Conservation (phyloP, 2,329 filamentous ascomycete genomes). For the Dactylellina drechsleri region DNA sequence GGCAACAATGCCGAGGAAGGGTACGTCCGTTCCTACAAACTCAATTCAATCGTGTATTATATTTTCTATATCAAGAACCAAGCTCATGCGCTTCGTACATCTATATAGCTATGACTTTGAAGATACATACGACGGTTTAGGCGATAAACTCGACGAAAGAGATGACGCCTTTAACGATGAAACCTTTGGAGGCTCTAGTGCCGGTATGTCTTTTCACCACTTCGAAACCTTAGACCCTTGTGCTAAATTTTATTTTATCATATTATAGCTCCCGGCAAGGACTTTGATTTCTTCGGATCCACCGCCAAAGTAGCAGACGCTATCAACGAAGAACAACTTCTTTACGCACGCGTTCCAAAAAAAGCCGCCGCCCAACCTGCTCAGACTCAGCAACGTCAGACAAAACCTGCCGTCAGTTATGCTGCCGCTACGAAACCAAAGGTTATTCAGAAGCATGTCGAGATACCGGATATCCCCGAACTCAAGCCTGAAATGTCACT, state of each 20-base stretch:
- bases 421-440: conserved; percentile 67
- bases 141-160: conserved; percentile 87
- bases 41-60: conserved; percentile 7
- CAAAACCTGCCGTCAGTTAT: conserved; percentile 68
- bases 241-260: conserved; percentile 1
- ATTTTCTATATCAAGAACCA: background rate
- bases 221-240: background rate
- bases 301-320: conserved; percentile 87
- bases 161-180: conserved; percentile 97
- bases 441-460: conserved; percentile 19
- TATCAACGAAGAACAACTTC: conserved; percentile 89
- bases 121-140: conserved; percentile 95
- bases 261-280: conserved; percentile 70
- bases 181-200: conserved; percentile 76
- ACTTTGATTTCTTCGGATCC: conserved; percentile 96
- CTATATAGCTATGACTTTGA: conserved; percentile 83
- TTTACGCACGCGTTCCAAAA: conserved; percentile 74
- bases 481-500: conserved; percentile 92
- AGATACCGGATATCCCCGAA: conserved; percentile 77
- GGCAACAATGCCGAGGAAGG: conserved; percentile 62
- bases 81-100: conserved; percentile 60
- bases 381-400: conserved; percentile 60
- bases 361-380: conserved; percentile 64
- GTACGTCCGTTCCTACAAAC: conserved; percentile 56
- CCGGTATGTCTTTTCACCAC: conserved; percentile 59